Evolutionary conservation across 805 yeast species (phyloP).

Genomic region (Sungouiella thailandica): DNA sequence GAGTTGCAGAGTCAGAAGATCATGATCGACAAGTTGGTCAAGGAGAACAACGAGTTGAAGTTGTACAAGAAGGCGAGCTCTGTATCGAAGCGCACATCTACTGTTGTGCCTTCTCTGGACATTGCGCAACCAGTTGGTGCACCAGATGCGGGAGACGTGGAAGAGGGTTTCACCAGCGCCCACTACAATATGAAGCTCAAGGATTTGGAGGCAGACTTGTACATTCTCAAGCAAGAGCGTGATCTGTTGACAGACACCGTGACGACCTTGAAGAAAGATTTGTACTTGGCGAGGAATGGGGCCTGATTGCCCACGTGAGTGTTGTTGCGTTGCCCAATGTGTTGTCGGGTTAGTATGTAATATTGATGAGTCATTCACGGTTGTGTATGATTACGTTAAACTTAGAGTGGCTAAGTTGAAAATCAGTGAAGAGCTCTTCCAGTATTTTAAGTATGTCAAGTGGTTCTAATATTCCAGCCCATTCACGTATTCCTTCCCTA

Average conservation of each 20-base stretch:
- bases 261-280: constrained; percentile 52
- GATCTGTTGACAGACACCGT: constrained; percentile 68
- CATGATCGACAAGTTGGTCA: constrained; percentile 47
- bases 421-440: not conserved
- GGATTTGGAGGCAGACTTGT: constrained; percentile 80
- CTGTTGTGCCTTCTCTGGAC: constrained; percentile 20
- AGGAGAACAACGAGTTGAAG: constrained; percentile 67
- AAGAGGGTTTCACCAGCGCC: constrained; percentile 33
- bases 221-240: constrained; percentile 75
- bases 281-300: constrained; percentile 24
- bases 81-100: constrained; percentile 16
- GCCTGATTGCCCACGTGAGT: too few relatives aligned
- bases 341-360: too few relatives aligned
- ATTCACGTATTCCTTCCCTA: not conserved
- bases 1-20: constrained; percentile 63
- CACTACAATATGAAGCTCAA: constrained; percentile 72
- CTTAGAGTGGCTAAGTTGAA: too few relatives aligned
- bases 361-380: too few relatives aligned
- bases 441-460: not conserved
- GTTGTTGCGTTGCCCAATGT: too few relatives aligned
- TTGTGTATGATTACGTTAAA: too few relatives aligned
- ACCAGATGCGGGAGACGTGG: constrained; percentile 10
- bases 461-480: too few relatives aligned
- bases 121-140: constrained; percentile 2
- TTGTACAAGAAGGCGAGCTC: constrained; percentile 43